A percentile compares a stretch with the other conserved stretches of the same genome.
phyloP scores from a whole-genome alignment of 179 eudicot genomes.

The Sideroxylon spinosum region DNA sequence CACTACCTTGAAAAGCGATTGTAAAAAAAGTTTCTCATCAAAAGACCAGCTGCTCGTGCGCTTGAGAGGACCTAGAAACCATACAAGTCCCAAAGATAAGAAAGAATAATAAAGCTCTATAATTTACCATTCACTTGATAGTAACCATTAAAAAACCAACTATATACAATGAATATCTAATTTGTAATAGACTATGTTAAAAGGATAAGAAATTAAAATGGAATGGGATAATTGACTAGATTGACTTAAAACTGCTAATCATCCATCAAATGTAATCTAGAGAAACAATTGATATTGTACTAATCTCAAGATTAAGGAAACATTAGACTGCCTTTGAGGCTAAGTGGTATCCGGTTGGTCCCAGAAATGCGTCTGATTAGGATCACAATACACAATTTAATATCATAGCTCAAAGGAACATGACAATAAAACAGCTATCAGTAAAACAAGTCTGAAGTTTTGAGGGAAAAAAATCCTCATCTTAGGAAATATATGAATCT shows the following conservation, averaged over 20 bases:
- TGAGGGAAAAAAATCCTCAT: too few species aligned
- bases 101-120: conserved; percentile 4
- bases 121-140: neutral
- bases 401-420: neutral
- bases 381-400: neutral
- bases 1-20: conserved; percentile 81
- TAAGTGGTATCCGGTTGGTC: neutral
- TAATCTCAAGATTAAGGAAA: neutral
- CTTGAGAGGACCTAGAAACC: conserved; percentile 39
- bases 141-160: neutral
- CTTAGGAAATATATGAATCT: too few species aligned
- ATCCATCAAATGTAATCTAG: neutral
- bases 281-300: too few species aligned
- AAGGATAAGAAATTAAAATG: neutral
- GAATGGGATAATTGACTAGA: neutral
- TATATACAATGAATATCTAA: neutral
- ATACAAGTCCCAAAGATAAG: conserved; percentile 7
- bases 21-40: conserved; percentile 70
- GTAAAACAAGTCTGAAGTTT: too few species aligned
- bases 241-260: too few species aligned
- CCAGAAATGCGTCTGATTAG: neutral
- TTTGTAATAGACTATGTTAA: neutral
- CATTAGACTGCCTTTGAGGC: neutral
- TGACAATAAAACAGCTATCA: neutral
- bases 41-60: conserved; percentile 60